phyloP scores from a whole-genome alignment of 2,329 filamentous ascomycete genomes.

The Sphaerostilbella broomeana region DNA sequence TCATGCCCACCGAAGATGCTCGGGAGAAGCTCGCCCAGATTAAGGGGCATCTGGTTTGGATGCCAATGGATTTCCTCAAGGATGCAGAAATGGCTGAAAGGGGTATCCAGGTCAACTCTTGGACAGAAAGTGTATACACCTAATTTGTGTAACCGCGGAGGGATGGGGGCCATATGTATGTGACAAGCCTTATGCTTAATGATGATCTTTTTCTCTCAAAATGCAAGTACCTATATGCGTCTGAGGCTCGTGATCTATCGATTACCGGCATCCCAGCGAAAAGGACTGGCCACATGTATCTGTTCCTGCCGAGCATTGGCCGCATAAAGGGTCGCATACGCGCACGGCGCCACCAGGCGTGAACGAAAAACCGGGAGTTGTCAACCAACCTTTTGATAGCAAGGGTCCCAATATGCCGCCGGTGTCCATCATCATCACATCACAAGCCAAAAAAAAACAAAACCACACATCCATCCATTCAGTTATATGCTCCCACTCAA shows the following conservation, averaged over 20 bases:
- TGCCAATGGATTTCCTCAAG: conserved; percentile 81
- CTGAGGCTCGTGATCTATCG: too few relatives aligned
- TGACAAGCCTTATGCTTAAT: too few relatives aligned
- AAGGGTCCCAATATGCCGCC: too few relatives aligned
- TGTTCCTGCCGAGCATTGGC: conserved; percentile 5
- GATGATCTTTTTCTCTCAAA: too few relatives aligned
- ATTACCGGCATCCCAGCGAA: too few relatives aligned
- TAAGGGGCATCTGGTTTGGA: conserved; percentile 87
- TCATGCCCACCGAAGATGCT: conserved; percentile 65
- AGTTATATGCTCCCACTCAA: too few relatives aligned
- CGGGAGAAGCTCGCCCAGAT: conserved; percentile 70
- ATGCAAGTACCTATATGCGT: too few relatives aligned
- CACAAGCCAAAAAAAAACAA: too few relatives aligned
- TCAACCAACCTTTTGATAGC: too few relatives aligned
- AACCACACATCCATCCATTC: too few relatives aligned
- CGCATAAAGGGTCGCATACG: conserved; percentile 12
- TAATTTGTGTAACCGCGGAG: too few relatives aligned
- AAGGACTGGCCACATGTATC: neutral
- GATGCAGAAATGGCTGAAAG: conserved; percentile 85
- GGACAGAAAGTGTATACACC: conserved; percentile 82
- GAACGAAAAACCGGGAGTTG: neutral
- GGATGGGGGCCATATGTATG: too few relatives aligned
- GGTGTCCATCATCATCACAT: neutral
- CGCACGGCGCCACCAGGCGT: conserved; percentile 2
- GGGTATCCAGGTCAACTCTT: conserved; percentile 77